A percentile compares a stretch with the other conserved stretches of the same genome.
These are phyloP conservation scores for Nitzschia sp. DNA, from an alignment of 108 stramenopile genomes.

Conservation along the genomic window DNA sequence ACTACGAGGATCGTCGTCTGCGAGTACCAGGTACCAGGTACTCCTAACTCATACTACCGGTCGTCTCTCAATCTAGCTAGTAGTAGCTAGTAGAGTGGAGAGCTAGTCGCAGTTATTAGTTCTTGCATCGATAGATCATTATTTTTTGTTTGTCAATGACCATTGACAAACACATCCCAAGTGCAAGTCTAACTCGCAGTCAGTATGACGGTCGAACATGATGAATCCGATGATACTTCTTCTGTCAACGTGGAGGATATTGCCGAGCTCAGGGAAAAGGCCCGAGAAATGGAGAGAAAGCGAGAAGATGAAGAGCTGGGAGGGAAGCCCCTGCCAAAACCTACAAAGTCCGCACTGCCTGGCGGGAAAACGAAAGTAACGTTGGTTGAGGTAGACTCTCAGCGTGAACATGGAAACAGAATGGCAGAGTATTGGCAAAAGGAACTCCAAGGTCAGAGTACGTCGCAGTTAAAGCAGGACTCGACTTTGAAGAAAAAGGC, in stretches of 20 bases:
- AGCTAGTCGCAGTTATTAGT: no score
- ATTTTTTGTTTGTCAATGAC: no score
- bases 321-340: neutral
- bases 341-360: neutral
- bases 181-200: no score
- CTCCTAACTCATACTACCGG: no score
- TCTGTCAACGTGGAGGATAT: neutral
- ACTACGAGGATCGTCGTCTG: no score
- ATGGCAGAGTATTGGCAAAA: neutral
- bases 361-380: neutral
- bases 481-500: neutral
- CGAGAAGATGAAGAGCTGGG: neutral
- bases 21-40: no score
- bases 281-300: neutral
- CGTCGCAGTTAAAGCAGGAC: neutral
- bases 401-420: neutral
- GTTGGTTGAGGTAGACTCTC: no score
- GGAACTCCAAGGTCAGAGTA: neutral
- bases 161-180: no score
- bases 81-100: no score
- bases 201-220: neutral
- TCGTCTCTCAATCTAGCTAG: no score
- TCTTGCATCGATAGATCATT: no score
- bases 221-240: neutral
- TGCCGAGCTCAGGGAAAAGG: neutral